Evolutionary conservation across 2,329 filamentous ascomycete genomes (phyloP).

Genomic region (Xylogone sp.): DNA sequence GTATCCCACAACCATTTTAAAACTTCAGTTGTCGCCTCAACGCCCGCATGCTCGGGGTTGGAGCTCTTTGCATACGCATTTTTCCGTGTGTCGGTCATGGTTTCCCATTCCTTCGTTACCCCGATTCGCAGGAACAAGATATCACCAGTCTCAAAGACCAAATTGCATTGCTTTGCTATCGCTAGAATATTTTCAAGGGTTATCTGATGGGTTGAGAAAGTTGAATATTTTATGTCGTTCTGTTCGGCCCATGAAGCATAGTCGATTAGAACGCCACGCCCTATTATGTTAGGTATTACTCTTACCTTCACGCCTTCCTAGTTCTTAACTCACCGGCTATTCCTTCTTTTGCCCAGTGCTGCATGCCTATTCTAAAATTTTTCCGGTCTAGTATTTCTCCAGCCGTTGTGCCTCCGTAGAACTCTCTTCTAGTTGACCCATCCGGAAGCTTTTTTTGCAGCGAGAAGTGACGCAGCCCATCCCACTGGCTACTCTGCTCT

Average conservation of each 20-base stretch:
- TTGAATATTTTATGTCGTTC: slow-evolving; percentile 27
- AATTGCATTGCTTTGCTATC: slow-evolving; percentile 40
- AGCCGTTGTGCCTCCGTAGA: too few relatives aligned
- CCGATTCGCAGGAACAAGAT: slow-evolving; percentile 46
- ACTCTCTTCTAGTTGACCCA: too few relatives aligned
- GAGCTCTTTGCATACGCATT: too few relatives aligned
- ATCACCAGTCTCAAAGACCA: slow-evolving; percentile 42
- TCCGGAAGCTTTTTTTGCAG: too few relatives aligned
- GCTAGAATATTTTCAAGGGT: slow-evolving; percentile 35
- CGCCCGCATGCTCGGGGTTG: slow-evolving; percentile 38
- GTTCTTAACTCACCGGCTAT: too few relatives aligned
- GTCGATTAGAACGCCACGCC: slow-evolving; percentile 50
- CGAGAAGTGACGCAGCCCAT: too few relatives aligned
- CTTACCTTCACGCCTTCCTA: too few relatives aligned
- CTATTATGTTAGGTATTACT: slow-evolving; percentile 38
- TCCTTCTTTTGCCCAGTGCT: slow-evolving; percentile 25
- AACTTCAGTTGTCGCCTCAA: slow-evolving; percentile 38
- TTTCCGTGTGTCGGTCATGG: slow-evolving; percentile 29
- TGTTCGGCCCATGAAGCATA: slow-evolving; percentile 37
- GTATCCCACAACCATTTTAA: slow-evolving; percentile 33
- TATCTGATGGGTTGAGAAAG: slow-evolving; percentile 31
- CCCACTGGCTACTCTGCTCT: too few relatives aligned
- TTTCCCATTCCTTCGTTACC: slow-evolving; percentile 24
- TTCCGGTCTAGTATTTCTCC: too few relatives aligned
- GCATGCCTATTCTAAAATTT: too few relatives aligned